Percentiles rank a stretch among this genome's conserved stretches.
phyloP scores from a whole-genome alignment of 2,329 filamentous ascomycete genomes.

The Coniochaeta ligniaria region DNA sequence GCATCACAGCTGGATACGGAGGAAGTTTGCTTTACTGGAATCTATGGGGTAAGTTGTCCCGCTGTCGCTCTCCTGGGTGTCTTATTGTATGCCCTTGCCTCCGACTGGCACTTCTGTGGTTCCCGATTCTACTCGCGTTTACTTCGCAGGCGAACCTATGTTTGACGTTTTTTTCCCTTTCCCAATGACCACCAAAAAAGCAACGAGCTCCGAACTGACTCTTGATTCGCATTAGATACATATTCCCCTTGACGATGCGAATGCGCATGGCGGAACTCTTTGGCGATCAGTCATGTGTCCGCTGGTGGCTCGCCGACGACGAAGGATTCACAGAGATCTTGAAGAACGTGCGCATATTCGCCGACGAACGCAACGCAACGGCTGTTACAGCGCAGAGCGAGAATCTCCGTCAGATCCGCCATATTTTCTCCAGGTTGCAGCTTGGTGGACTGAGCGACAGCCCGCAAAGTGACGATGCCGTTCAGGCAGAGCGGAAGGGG shows the following conservation, averaged over 20 bases:
- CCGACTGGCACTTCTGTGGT: neutral
- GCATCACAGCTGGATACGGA: slow-evolving; percentile 72
- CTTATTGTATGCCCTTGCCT: neutral
- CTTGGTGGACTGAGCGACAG: slow-evolving; percentile 24
- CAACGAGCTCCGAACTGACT: neutral
- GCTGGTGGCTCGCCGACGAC: slow-evolving; percentile 87
- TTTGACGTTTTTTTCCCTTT: too few relatives aligned
- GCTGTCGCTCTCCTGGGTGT: slow-evolving; percentile 1
- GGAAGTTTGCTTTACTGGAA: slow-evolving; percentile 74
- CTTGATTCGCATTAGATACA: slow-evolving; percentile 54
- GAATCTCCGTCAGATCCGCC: slow-evolving; percentile 66
- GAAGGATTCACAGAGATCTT: slow-evolving; percentile 69
- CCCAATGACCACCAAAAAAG: neutral
- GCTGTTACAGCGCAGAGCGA: slow-evolving; percentile 52
- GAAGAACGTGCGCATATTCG: slow-evolving; percentile 71
- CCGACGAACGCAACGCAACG: slow-evolving; percentile 64
- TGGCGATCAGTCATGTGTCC: slow-evolving; percentile 59
- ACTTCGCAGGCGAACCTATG: neutral
- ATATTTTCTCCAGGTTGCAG: slow-evolving; percentile 60
- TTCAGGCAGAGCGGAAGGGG: slow-evolving; percentile 8
- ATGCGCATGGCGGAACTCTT: slow-evolving; percentile 70
- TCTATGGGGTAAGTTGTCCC: slow-evolving; percentile 59
- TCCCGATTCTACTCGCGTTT: neutral
- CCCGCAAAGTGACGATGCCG: slow-evolving; percentile 5
- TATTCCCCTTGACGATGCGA: slow-evolving; percentile 70